Base-by-base conservation (phyloP, 2,329 filamentous ascomycete species). In the Scytalidium lignicola region DNA sequence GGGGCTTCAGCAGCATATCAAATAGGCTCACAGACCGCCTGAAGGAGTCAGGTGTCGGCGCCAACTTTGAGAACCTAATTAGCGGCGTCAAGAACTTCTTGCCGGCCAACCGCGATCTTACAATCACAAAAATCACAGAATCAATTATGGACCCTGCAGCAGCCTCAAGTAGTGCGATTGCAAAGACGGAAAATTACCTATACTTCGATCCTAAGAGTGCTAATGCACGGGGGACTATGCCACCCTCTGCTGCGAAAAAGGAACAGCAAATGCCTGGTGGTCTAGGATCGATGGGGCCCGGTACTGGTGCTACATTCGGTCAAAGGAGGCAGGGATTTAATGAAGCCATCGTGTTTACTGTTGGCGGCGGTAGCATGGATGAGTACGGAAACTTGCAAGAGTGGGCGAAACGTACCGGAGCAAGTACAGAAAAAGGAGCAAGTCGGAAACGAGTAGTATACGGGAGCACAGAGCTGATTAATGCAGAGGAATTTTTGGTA, bases 331-430 rank as follows among this genome's bases (percentile, higher is more conserved):
- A 96, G 62, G 90, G 89, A 0, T 96, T 92, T 68, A 88, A 82
- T 44, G 91, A 96, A 62, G 88, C 90, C 1, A 85, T 96, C 48
- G 89, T 96, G n/a, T 96, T 96, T 64, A 92, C 89, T 0, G 90
- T 95, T 2, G 93, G 93, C 3, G 93, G 95, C 43, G 93, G 93
- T 40, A 96, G 90, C 65, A 97, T 99, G 88, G 93, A 99, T 60
- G 93, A 99, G 67, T 99, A 97, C 65, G 92, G 91, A 18, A 99
- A 99, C 68, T 67, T 99, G 65, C 90, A 96, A 65, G 93, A 97
- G 64, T 99, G 93, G 93, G 90, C 92, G 4, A 83, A 82, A 66
- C 79, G 92, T 56, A 90, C 89, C 3, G 82, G 82, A 13, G 70
- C 63, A 5, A 62, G 60, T 3, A 70, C 73, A 5, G 65, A 72